phyloP scores from a whole-genome alignment of 495 filamentous ascomycete genomes.

The Xylaria flabelliformis region DNA sequence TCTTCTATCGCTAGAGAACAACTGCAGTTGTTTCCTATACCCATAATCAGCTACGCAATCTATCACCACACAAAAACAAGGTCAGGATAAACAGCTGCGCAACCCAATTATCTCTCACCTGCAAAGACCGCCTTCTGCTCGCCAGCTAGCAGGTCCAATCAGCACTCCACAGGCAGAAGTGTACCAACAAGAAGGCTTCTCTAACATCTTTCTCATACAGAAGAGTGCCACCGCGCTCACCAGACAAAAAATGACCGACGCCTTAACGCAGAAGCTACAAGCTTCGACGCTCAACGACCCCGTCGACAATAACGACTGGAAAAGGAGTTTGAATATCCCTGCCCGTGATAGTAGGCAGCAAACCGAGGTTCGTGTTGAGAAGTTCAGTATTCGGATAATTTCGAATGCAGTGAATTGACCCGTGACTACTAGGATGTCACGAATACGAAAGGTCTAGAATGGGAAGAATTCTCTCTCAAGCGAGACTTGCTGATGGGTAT shows the following conservation, averaged over 20 bases:
- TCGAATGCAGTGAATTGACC: slow-evolving; percentile 29
- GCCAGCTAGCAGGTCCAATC: not conserved
- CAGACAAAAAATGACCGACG: slow-evolving; percentile 48
- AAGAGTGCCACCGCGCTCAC: not conserved
- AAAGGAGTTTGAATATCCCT: slow-evolving; percentile 76
- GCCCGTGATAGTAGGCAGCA: slow-evolving; percentile 87
- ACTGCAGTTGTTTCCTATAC: not conserved
- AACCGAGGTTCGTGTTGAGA: slow-evolving; percentile 76
- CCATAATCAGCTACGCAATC: not conserved
- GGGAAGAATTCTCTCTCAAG: slow-evolving; percentile 95
- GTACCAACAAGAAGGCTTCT: not conserved
- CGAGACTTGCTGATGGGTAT: slow-evolving; percentile 97
- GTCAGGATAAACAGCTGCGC: not conserved
- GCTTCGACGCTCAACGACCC: slow-evolving; percentile 72
- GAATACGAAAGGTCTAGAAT: slow-evolving; percentile 94
- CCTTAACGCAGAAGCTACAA: slow-evolving; percentile 72
- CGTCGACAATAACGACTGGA: slow-evolving; percentile 72
- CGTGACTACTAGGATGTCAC: slow-evolving; percentile 80
- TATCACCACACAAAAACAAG: not conserved
- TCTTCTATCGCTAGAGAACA: not conserved
- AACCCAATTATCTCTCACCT: not conserved
- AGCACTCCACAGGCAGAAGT: not conserved
- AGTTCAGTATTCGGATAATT: not conserved
- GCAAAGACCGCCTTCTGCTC: not conserved
- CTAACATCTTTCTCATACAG: not conserved